These are phyloP conservation scores for Gynochthodes officinalis DNA, from an alignment of 257 asterid species.

Conservation along the genomic window DNA sequence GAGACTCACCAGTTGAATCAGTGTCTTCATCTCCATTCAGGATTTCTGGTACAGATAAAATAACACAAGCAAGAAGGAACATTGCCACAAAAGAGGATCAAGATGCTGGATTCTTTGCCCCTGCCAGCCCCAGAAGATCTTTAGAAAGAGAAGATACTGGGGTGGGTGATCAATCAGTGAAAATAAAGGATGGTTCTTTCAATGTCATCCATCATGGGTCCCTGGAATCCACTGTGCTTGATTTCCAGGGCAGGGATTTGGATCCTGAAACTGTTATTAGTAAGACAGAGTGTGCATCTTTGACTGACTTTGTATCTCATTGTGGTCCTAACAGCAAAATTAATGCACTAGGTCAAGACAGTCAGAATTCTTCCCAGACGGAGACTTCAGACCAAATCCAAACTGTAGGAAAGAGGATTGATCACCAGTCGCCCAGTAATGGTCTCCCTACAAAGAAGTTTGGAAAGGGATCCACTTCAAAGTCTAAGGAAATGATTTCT, in stretches of 20 bases:
- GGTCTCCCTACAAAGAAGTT: slow-evolving; percentile 51
- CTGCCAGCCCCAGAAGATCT: slow-evolving; percentile 48
- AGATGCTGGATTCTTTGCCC: slow-evolving; percentile 39
- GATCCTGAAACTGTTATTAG: slow-evolving; percentile 19
- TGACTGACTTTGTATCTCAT: slow-evolving; percentile 22
- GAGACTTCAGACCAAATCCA: slow-evolving; percentile 39
- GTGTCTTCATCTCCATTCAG: slow-evolving; percentile 95
- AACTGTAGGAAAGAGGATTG: slow-evolving; percentile 40
- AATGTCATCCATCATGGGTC: slow-evolving; percentile 31
- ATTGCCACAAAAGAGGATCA: slow-evolving; percentile 40
- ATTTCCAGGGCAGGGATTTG: slow-evolving; percentile 25
- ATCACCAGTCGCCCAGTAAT: slow-evolving; percentile 34
- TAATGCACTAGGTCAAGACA: slow-evolving; percentile 34
- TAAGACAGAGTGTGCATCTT: slow-evolving; percentile 24
- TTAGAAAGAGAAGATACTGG: slow-evolving; percentile 41
- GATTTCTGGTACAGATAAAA: slow-evolving; percentile 39
- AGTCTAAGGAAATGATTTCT: slow-evolving; percentile 52
- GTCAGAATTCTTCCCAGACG: slow-evolving; percentile 32
- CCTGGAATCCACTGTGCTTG: slow-evolving; percentile 30
- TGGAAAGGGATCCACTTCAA: slow-evolving; percentile 59
- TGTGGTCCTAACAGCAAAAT: slow-evolving; percentile 25
- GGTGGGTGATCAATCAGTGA: slow-evolving; percentile 32
- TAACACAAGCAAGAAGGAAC: slow-evolving; percentile 39
- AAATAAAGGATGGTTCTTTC: slow-evolving; percentile 37
- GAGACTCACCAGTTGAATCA: slow-evolving; percentile 92